Evolutionary conservation across 2,329 filamentous ascomycete genomes (phyloP), one percentile per base, ranked within the genome.

Genomic region (Monosporascus sp.): DNA sequence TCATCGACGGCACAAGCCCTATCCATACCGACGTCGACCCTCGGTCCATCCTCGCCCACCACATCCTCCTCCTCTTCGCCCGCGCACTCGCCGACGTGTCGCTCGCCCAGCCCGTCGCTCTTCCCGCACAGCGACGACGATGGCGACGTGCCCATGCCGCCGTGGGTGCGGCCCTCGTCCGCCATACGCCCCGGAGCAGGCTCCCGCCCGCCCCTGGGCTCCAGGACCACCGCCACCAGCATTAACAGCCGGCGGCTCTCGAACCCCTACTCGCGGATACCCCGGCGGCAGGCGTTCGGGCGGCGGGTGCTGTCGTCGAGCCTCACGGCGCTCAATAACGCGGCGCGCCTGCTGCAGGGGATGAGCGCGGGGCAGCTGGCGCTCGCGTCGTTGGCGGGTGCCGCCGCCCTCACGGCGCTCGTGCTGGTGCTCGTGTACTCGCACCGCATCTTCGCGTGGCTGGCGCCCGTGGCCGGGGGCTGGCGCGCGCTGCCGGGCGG

Each of bases 391-490:
- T 55, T 78, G 3, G 81, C 73, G 24, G 71, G 75, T 8, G 48
- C 87, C 17, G 65, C 78, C 0, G 58, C 77, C n/a, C 70, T 79
- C 52, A 74, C 82, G 8, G 65, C 89, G 14, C 73, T 78, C 28
- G 74, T 96, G 51, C 73, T 91, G 5, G 86, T 89, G 68, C 74
- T 96, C 52, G 70, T 93, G 57, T 94, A 89, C 76, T 90, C 86
- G 58, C 86, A 93, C 69, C 74, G 79, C 59, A 87, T 97, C 67
- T 95, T 97, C 74, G 78, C 81, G 37, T 84, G 80, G 70, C 77
- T 97, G 51, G 81, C 79, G 14, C 90, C 91, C 7, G 71, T 85
- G 14, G 90, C 92, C 22, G 78, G 85, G 68, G 80, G 81, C 59
- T 97, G 91, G 91, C 84, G 90, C 64, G 79, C 83, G 31, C 74